Evolutionary conservation across 1,284 basidiomycete genomes (phyloP).

Genomic region (Singerocomus inundabilis): DNA sequence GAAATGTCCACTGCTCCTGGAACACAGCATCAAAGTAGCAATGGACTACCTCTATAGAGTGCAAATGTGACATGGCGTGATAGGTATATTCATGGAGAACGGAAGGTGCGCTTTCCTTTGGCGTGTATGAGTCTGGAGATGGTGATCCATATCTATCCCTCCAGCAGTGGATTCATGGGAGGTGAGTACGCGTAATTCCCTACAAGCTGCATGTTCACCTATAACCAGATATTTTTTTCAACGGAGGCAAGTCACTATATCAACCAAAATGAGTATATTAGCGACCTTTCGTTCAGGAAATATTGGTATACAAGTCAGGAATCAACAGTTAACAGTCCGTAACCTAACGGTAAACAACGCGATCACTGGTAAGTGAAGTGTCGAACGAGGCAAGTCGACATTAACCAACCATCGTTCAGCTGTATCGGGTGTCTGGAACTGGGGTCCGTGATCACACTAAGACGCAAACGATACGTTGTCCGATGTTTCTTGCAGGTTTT

Average conservation of each 20-base stretch:
- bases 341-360: constrained; percentile 52
- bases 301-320: constrained; percentile 48
- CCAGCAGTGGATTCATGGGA: constrained; percentile 57
- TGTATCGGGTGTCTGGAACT: constrained; percentile 43
- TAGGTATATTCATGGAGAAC: constrained; percentile 57
- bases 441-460: constrained; percentile 33
- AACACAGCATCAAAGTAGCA: constrained; percentile 45
- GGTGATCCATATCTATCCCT: background rate
- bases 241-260: constrained; percentile 35
- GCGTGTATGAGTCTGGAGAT: constrained; percentile 17
- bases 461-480: background rate
- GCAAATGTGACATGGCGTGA: constrained; percentile 35
- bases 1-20: constrained; percentile 45
- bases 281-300: constrained; percentile 29
- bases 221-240: constrained; percentile 46
- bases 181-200: constrained; percentile 27
- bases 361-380: constrained; percentile 34
- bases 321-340: constrained; percentile 55
- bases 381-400: background rate
- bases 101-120: constrained; percentile 53
- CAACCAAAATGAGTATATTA: background rate
- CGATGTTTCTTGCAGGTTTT: constrained; percentile 32
- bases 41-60: constrained; percentile 3
- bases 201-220: constrained; percentile 32
- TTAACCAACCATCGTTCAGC: constrained; percentile 23